Conservation (phyloP, 805 yeast species). For the Ogataea wickerhamii region DNA sequence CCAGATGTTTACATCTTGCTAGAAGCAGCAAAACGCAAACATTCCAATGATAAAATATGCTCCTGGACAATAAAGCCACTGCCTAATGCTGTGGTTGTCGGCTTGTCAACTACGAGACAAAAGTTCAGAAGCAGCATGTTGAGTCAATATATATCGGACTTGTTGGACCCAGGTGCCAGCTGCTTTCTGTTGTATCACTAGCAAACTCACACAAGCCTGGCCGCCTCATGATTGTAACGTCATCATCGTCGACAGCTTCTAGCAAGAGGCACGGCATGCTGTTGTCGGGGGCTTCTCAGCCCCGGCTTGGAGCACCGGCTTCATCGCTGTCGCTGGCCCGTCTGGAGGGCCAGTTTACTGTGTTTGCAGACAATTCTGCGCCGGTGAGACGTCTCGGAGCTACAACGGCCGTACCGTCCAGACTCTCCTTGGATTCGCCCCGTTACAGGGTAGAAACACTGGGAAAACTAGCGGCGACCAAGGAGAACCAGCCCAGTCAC, state of each 20-base stretch:
- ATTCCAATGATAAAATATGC: too few species aligned
- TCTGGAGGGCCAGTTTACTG: conserved; percentile 4
- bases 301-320: conserved; percentile 11
- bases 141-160: too few species aligned
- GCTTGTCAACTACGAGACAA: too few species aligned
- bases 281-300: conserved; percentile 9
- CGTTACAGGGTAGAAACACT: conserved; percentile 12
- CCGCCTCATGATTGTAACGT: neutral
- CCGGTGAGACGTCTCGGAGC: neutral
- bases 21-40: too few species aligned
- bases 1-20: too few species aligned
- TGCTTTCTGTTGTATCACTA: too few species aligned
- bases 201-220: too few species aligned
- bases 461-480: conserved; percentile 7
- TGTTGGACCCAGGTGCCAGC: too few species aligned
- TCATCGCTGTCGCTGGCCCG: conserved; percentile 17
- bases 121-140: too few species aligned
- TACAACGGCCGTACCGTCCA: neutral
- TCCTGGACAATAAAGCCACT: too few species aligned
- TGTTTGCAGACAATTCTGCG: conserved; percentile 2
- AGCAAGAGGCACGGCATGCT: conserved; percentile 22
- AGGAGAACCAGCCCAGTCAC: neutral
- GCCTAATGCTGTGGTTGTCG: too few species aligned
- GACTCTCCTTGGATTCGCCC: neutral
- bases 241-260: conserved; percentile 9